Evolutionary conservation across 306 rosid genomes (phyloP).

Genomic region (Carpinus viminea): DNA sequence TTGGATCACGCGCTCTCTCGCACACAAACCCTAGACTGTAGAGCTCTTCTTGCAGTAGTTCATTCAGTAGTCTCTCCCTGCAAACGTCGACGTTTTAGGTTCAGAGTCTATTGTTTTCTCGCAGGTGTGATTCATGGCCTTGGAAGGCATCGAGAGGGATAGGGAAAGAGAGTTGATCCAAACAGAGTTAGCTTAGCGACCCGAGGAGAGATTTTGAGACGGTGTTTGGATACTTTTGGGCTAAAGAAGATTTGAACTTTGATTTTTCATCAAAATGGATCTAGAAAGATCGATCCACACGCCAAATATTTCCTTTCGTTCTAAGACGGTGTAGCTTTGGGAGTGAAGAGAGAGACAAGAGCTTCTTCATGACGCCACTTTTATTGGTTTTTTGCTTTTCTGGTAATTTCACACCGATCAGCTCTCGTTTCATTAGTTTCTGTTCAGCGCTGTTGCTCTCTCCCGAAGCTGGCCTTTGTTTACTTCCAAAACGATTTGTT

Average conservation of each 20-base stretch:
- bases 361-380: slow-evolving; percentile 26
- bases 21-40: slow-evolving; percentile 25
- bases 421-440: slow-evolving; percentile 41
- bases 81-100: slow-evolving; percentile 20
- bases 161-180: slow-evolving; percentile 14
- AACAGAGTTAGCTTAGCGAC: not conserved
- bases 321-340: not conserved
- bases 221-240: not conserved
- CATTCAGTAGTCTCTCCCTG: not conserved
- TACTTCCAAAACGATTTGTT: not conserved
- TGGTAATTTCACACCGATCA: slow-evolving; percentile 24
- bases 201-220: slow-evolving; percentile 10
- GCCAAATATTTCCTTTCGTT: not conserved
- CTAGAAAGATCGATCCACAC: not conserved
- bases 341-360: not conserved
- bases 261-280: slow-evolving; percentile 8
- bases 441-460: slow-evolving; percentile 46
- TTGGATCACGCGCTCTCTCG: slow-evolving; percentile 42
- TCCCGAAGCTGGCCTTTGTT: slow-evolving; percentile 11
- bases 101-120: not conserved
- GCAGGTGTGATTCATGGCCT: slow-evolving; percentile 11
- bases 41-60: not conserved
- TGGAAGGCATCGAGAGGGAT: not conserved
- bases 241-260: not conserved
- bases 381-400: not conserved